Evolutionary conservation across 106 monocot species (phyloP).

Genomic region (Platanthera zijinensis): DNA sequence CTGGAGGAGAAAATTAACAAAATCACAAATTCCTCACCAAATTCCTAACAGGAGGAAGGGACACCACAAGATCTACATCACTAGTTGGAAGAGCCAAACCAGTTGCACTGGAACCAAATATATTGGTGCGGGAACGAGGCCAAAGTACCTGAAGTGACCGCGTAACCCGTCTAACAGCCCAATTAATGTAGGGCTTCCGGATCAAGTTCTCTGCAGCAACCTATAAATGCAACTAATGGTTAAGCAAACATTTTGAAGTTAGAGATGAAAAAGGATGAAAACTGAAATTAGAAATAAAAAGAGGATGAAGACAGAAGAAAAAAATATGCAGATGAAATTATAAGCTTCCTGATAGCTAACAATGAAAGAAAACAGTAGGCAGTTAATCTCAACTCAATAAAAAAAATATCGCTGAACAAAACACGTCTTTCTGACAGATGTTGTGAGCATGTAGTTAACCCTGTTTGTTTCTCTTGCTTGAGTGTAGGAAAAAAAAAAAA

Average conservation of each 20-base stretch:
- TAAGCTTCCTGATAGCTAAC: not conserved
- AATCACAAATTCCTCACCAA: constrained; percentile 52
- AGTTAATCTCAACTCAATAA: not conserved
- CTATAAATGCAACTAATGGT: constrained; percentile 34
- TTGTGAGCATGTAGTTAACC: not conserved
- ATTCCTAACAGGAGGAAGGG: constrained; percentile 97
- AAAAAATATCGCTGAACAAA: not conserved
- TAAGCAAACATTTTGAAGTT: not conserved
- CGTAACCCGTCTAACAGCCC: constrained; percentile 89
- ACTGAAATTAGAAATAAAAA: not conserved
- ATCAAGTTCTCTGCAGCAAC: constrained; percentile 77
- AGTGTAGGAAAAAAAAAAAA: not conserved
- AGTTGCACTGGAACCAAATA: constrained; percentile 96
- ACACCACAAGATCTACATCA: constrained; percentile 97
- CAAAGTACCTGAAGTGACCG: constrained; percentile 90
- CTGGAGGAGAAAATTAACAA: not conserved
- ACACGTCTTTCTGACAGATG: not conserved
- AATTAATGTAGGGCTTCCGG: constrained; percentile 80
- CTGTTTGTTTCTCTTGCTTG: not conserved
- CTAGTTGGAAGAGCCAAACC: constrained; percentile 96
- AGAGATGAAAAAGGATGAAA: not conserved
- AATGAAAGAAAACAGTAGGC: not conserved
- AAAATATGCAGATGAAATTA: not conserved
- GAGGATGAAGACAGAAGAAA: not conserved
- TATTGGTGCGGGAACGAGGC: constrained; percentile 88